These are phyloP conservation scores for Phytophthora nicotianae DNA, from an alignment of 352 stramenopile genomes.

Conservation along the genomic window DNA sequence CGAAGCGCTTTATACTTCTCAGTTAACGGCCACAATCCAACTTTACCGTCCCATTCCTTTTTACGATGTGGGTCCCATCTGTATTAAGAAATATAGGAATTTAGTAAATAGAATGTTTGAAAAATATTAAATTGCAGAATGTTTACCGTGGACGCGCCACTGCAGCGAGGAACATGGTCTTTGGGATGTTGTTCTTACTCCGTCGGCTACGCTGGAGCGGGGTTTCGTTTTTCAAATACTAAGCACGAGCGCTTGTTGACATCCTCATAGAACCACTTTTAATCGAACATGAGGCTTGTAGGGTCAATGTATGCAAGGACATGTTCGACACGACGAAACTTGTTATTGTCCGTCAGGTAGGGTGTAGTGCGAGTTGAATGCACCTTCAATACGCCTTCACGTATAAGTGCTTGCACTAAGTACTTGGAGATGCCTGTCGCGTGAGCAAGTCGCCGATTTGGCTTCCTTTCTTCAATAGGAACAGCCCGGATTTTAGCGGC, in stretches of 20 bases:
- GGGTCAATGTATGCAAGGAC: not conserved
- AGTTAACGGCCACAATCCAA: too few species aligned
- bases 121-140: not conserved
- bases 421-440: not conserved
- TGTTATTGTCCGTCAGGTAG: not conserved
- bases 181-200: not conserved
- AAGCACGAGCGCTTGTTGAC: not conserved
- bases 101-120: not conserved
- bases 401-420: not conserved
- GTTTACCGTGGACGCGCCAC: not conserved
- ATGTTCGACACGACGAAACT: not conserved
- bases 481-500: not conserved
- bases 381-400: not conserved
- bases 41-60: too few species aligned
- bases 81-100: not conserved
- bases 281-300: not conserved
- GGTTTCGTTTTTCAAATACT: not conserved
- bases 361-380: not conserved
- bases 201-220: not conserved
- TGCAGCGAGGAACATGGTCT: not conserved
- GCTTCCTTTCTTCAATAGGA: not conserved
- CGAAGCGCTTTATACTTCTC: too few species aligned
- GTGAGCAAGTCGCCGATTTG: not conserved
- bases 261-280: not conserved
- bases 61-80: too few species aligned